phyloP scores from a whole-genome alignment of 2,329 filamentous ascomycete species.

The Tolypocladium endophyticum region DNA sequence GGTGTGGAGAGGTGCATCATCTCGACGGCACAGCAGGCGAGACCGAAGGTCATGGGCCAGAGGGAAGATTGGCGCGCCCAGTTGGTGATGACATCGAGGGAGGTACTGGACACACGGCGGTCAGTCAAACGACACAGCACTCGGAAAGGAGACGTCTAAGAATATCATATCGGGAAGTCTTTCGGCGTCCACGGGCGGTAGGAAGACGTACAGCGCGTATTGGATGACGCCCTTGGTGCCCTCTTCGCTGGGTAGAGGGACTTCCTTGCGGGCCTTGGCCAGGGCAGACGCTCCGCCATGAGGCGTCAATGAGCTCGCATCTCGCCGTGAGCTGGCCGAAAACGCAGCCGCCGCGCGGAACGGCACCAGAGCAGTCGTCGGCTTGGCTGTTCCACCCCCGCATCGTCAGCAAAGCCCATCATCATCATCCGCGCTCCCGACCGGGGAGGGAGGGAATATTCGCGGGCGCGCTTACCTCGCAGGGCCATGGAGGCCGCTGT shows the following conservation, averaged over 20 bases:
- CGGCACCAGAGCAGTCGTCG: conserved; percentile 50
- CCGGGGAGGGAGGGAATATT: neutral
- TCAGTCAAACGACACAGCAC: conserved; percentile 1
- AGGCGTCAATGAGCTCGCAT: conserved; percentile 46
- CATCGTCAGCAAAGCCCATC: neutral
- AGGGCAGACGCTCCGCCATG: conserved; percentile 43
- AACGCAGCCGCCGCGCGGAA: conserved; percentile 53
- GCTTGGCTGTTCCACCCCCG: conserved; percentile 46
- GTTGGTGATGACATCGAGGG: conserved; percentile 69
- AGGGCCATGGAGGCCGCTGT: conserved; percentile 41
- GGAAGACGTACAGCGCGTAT: conserved; percentile 66
- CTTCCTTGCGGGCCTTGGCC: conserved; percentile 54
- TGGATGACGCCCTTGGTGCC: conserved; percentile 70
- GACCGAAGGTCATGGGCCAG: conserved; percentile 83
- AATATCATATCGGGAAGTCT: neutral
- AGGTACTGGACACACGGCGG: conserved; percentile 42
- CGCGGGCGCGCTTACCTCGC: conserved; percentile 27
- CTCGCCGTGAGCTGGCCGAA: conserved; percentile 56
- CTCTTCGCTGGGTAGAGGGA: conserved; percentile 69
- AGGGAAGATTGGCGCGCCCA: conserved; percentile 78
- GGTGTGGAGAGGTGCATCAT: conserved; percentile 90
- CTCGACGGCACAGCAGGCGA: conserved; percentile 81
- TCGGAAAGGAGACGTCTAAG: neutral
- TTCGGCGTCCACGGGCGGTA: neutral
- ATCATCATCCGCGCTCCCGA: neutral